Conservation (phyloP, 176 grass and related monocot species). For the Puya raimondii region DNA sequence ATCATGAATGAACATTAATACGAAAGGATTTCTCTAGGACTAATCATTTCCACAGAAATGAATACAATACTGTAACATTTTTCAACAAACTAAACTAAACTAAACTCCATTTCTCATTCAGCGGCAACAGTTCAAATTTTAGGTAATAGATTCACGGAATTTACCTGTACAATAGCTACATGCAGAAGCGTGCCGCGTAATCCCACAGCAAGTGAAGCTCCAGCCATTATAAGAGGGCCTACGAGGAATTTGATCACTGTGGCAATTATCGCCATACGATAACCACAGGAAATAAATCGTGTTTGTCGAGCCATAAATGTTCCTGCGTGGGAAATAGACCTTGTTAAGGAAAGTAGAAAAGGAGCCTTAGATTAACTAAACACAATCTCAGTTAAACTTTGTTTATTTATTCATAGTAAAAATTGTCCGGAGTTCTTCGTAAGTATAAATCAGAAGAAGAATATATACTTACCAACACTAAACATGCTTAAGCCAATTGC, state of each 20-base stretch:
- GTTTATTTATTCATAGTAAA: not conserved
- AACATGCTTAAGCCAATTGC: slow-evolving; percentile 92
- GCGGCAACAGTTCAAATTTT: not conserved
- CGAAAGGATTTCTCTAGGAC: no score
- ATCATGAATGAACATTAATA: no score
- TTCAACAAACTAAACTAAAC: not conserved
- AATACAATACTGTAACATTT: no score
- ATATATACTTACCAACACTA: slow-evolving; percentile 44
- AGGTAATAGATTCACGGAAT: not conserved
- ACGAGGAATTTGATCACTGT: slow-evolving; percentile 64
- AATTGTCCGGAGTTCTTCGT: no score
- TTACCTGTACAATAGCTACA: slow-evolving; percentile 67
- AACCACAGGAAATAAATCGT: slow-evolving; percentile 68
- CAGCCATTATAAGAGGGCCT: slow-evolving; percentile 55
- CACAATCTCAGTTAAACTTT: not conserved
- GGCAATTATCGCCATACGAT: slow-evolving; percentile 40
- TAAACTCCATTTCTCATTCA: not conserved
- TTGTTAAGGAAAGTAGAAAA: not conserved
- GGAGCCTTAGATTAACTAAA: not conserved
- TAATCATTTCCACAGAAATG: no score
- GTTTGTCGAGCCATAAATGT: slow-evolving; percentile 70
- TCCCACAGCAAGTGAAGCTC: slow-evolving; percentile 42
- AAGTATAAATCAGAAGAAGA: not conserved
- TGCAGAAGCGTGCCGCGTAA: slow-evolving; percentile 56
- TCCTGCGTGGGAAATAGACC: slow-evolving; percentile 24